These are phyloP conservation scores for Epichloe amarillans DNA, from an alignment of 2,329 filamentous ascomycete species.

Conservation along the genomic window DNA sequence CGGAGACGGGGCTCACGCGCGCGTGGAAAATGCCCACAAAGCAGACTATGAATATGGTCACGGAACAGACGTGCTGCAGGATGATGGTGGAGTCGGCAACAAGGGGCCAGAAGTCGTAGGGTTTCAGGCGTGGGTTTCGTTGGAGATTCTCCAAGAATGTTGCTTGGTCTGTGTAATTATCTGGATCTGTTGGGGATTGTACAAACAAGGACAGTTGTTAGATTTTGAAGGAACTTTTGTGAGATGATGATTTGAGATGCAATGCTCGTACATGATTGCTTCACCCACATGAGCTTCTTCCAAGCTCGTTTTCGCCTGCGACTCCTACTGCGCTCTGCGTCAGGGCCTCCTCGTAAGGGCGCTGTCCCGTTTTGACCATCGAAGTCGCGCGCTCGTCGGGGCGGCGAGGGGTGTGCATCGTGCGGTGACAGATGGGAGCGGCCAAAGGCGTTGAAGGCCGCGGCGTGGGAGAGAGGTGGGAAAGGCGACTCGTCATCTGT, in stretches of 20 bases:
- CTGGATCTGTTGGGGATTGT: conserved; percentile 52
- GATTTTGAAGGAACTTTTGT: neutral
- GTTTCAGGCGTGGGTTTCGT: conserved; percentile 80
- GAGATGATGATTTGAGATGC: neutral
- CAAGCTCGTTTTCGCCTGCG: conserved; percentile 60
- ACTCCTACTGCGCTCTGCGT: conserved; percentile 48
- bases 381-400: conserved; percentile 30
- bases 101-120: conserved; percentile 96
- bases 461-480: conserved; percentile 18
- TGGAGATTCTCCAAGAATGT: conserved; percentile 95
- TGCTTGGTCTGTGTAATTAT: conserved; percentile 95
- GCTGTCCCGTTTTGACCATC: conserved; percentile 21
- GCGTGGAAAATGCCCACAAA: conserved; percentile 85
- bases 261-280: conserved; percentile 62
- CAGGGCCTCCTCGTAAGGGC: conserved; percentile 30
- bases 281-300: conserved; percentile 97
- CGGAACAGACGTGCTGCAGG: conserved; percentile 89
- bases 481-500: conserved; percentile 26
- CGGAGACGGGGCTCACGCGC: conserved; percentile 75
- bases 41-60: conserved; percentile 86
- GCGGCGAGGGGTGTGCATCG: conserved; percentile 65
- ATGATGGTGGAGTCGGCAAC: conserved; percentile 93
- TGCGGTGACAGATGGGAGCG: conserved; percentile 66
- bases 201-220: neutral
- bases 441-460: conserved; percentile 27